These are phyloP conservation scores for Ganoderma meredithae DNA, from an alignment of 1,284 basidiomycete species.

Conservation along the genomic window DNA sequence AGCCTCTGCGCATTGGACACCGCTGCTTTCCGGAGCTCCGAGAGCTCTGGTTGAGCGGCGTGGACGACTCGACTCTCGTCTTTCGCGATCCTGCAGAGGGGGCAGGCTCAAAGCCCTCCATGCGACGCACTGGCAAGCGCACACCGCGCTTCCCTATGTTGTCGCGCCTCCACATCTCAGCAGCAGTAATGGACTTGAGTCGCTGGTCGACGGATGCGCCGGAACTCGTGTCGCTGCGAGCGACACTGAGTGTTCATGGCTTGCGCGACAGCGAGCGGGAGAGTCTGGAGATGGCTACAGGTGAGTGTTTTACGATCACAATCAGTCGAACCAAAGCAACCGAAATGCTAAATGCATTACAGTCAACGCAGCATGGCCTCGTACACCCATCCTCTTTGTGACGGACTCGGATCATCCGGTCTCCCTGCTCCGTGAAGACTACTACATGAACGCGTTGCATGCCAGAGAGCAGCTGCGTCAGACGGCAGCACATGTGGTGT, in stretches of 20 bases:
- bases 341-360: not conserved
- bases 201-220: constrained; percentile 2
- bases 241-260: not conserved
- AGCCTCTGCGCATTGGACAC: not conserved
- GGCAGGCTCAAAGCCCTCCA: not conserved
- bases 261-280: not conserved
- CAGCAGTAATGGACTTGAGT: not conserved
- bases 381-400: not conserved
- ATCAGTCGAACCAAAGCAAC: not conserved
- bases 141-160: not conserved
- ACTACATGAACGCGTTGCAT: not conserved
- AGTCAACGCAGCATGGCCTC: not conserved
- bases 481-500: not conserved
- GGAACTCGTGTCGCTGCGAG: not conserved
- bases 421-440: not conserved
- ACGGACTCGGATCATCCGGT: not conserved
- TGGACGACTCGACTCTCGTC: not conserved
- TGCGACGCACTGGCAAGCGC: not conserved
- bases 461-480: not conserved
- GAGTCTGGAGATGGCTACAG: not conserved
- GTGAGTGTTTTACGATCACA: not conserved
- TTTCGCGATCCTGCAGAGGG: not conserved
- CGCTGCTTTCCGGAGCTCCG: not conserved
- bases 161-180: not conserved
- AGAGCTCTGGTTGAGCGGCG: not conserved